phyloP scores from a whole-genome alignment of 1,139 yeast species.

The Kodamaea sp. region DNA sequence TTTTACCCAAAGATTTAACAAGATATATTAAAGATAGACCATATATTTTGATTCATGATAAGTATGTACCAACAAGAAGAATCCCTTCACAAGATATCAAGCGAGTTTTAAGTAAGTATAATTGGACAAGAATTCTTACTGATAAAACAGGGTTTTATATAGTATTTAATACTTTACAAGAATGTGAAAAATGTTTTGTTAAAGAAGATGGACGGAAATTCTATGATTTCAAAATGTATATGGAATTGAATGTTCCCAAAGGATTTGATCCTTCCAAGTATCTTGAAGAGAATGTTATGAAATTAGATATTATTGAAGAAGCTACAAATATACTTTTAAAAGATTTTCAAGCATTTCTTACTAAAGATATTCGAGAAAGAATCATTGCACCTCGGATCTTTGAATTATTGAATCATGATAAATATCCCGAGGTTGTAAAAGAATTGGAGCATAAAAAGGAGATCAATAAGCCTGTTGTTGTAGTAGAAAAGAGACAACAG shows the following conservation, averaged over 20 bases:
- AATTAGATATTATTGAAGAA: constrained; percentile 45
- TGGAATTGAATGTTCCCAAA: constrained; percentile 54
- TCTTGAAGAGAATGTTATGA: constrained; percentile 7
- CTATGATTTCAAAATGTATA: constrained; percentile 46
- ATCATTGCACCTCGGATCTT: constrained; percentile 69
- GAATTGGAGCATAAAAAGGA: constrained; percentile 40
- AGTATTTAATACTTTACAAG: constrained; percentile 59
- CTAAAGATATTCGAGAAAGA: constrained; percentile 73
- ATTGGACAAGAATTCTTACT: constrained; percentile 61
- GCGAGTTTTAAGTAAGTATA: constrained; percentile 49
- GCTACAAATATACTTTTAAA: constrained; percentile 57
- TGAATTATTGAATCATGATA: constrained; percentile 56
- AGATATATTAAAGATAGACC: constrained; percentile 53
- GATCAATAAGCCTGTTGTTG: constrained; percentile 19
- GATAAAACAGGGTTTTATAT: constrained; percentile 68
- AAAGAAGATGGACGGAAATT: constrained; percentile 62
- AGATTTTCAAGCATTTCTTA: constrained; percentile 61
- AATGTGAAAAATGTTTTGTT: constrained; percentile 64
- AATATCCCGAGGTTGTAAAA: constrained; percentile 53
- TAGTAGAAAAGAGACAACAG: constrained; percentile 17
- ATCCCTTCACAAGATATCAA: constrained; percentile 55
- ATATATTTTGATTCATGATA: constrained; percentile 52
- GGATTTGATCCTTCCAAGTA: constrained; percentile 15
- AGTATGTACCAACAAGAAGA: constrained; percentile 48
- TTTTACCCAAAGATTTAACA: constrained; percentile 44